Conservation (phyloP, 2,329 filamentous ascomycete species). For the Tolypocladium album region DNA sequence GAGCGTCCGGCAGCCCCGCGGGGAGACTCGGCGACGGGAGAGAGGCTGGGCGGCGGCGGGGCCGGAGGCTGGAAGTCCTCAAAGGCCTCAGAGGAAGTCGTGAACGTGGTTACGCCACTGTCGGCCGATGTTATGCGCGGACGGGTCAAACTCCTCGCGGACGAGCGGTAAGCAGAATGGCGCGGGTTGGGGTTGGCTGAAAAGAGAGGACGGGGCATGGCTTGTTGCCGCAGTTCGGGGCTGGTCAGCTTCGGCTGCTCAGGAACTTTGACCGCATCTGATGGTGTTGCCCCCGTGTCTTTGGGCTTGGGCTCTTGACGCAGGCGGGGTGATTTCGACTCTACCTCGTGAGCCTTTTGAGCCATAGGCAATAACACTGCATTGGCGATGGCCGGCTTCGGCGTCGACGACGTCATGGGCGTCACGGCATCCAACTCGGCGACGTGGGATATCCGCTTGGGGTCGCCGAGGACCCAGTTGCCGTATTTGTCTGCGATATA, state of each 20-base stretch:
- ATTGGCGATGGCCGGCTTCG: slow-evolving; percentile 3
- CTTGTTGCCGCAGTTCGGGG: neutral
- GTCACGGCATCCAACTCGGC: slow-evolving; percentile 13
- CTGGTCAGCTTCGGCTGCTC: neutral
- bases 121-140: slow-evolving; percentile 16
- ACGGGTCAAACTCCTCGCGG: slow-evolving; percentile 10
- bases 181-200: slow-evolving; percentile 11
- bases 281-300: neutral
- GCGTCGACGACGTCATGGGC: slow-evolving; percentile 6
- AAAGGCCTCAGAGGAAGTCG: slow-evolving; percentile 16
- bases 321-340: neutral
- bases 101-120: slow-evolving; percentile 22
- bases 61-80: slow-evolving; percentile 9
- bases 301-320: neutral
- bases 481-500: slow-evolving; percentile 42
- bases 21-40: slow-evolving; percentile 39
- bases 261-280: too few relatives aligned
- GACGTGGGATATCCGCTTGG: slow-evolving; percentile 15
- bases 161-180: slow-evolving; percentile 10
- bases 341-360: neutral
- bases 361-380: neutral
- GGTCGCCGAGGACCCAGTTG: slow-evolving; percentile 40
- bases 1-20: slow-evolving; percentile 18
- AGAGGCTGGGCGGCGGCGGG: slow-evolving; percentile 23
- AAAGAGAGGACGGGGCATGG: slow-evolving; percentile 12